Evolutionary conservation across 2,329 filamentous ascomycete species (phyloP).

Genomic region (Tothia fuscella): DNA sequence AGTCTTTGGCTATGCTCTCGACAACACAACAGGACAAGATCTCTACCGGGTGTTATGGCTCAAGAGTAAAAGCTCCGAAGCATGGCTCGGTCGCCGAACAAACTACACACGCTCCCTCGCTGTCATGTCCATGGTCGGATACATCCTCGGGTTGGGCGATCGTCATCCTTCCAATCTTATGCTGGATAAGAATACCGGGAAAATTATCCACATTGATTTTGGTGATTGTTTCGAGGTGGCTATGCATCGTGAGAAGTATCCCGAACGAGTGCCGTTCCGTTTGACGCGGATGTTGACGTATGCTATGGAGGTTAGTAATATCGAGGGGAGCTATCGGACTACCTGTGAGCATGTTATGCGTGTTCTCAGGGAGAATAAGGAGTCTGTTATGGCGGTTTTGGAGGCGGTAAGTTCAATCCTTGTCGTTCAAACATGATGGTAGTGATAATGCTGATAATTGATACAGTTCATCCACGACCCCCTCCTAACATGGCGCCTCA

Average conservation of each 20-base stretch:
- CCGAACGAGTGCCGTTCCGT: conserved; percentile 93
- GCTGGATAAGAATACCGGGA: conserved; percentile 90
- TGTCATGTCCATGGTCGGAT: conserved; percentile 99
- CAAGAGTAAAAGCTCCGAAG: conserved; percentile 95
- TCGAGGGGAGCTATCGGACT: conserved; percentile 95
- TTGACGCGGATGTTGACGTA: conserved; percentile 98
- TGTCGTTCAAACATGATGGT: not conserved
- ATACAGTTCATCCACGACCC: conserved; percentile 96
- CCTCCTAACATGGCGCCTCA: conserved; percentile 91
- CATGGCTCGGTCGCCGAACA: conserved; percentile 95
- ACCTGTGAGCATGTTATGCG: conserved; percentile 99
- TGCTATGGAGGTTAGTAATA: conserved; percentile 99
- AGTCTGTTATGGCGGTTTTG: conserved; percentile 94
- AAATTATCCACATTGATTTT: conserved; percentile 98
- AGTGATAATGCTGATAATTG: conserved; percentile 15
- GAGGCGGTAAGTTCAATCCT: conserved; percentile 66
- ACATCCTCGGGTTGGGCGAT: conserved; percentile 93
- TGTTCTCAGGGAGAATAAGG: conserved; percentile 90
- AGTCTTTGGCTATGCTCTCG: conserved; percentile 95
- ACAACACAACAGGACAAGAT: conserved; percentile 98
- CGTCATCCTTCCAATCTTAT: conserved; percentile 96
- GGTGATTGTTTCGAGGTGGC: conserved; percentile 99
- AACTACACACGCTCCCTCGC: conserved; percentile 95
- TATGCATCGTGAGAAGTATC: conserved; percentile 99
- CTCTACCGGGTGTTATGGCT: conserved; percentile 96